Percentiles rank a stretch among this genome's conserved stretches.
These are phyloP conservation scores for Yamadazyma triangularis DNA, from an alignment of 1,139 yeast genomes.

Conservation along the genomic window DNA sequence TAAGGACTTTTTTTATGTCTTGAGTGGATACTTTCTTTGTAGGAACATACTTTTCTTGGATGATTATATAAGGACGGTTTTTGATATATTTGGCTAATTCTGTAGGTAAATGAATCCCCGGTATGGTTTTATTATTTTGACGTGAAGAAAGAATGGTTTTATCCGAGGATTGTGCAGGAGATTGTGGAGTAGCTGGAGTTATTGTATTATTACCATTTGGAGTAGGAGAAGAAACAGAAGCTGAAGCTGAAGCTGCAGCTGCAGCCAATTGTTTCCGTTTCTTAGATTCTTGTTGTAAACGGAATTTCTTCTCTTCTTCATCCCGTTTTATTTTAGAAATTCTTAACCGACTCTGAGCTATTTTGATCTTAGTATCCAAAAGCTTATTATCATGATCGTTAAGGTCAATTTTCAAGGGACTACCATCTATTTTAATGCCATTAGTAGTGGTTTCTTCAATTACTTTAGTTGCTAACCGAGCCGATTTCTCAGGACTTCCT, in stretches of 20 bases:
- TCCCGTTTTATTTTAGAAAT: conserved; percentile 17
- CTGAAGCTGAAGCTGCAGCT: no score
- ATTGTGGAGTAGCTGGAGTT: conserved; percentile 10
- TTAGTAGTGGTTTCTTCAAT: conserved; percentile 23
- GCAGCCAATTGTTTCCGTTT: conserved; percentile 7
- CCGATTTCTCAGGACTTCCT: conserved; percentile 55
- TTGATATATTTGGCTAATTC: conserved; percentile 46
- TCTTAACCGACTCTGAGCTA: conserved; percentile 24
- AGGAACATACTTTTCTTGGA: conserved; percentile 52
- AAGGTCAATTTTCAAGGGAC: conserved; percentile 29
- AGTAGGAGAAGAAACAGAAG: no score
- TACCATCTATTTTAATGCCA: conserved; percentile 38
- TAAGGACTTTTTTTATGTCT: conserved; percentile 50
- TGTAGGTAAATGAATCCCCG: conserved; percentile 37
- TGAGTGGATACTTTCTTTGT: conserved; percentile 46
- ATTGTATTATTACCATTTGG: no score
- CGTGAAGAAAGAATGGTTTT: conserved; percentile 33
- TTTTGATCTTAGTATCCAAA: conserved; percentile 25
- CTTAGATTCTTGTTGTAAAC: conserved; percentile 13
- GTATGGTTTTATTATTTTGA: conserved; percentile 25
- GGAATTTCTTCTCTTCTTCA: conserved; percentile 28
- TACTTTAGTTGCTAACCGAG: conserved; percentile 35
- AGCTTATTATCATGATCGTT: conserved; percentile 33
- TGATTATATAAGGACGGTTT: conserved; percentile 52
- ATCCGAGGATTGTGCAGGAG: conserved; percentile 13